phyloP scores from a whole-genome alignment of 164 flowering plant species.

The Stephania yunnanensis region DNA sequence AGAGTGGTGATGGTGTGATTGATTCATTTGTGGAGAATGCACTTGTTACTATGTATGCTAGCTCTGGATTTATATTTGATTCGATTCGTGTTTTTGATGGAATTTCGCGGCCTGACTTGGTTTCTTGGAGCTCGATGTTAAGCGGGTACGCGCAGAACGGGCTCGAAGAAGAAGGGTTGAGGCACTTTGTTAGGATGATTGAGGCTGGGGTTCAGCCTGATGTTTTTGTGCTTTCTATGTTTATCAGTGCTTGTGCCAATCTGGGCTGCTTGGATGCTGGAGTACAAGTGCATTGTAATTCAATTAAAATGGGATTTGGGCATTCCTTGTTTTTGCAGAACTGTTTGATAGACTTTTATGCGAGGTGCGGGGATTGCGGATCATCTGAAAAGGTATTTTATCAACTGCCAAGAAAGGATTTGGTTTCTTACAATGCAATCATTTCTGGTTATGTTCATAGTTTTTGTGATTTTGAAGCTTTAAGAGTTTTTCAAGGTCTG shows the following conservation, averaged over 20 bases:
- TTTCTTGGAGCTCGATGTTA: conserved; percentile 29
- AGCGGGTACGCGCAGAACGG: conserved; percentile 28
- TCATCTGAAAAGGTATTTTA: conserved; percentile 18
- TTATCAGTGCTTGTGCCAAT: conserved; percentile 21
- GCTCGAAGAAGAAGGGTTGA: conserved; percentile 24
- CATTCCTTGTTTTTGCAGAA: conserved; percentile 26
- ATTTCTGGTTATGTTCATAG: conserved; percentile 25
- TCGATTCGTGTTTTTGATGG: conserved; percentile 22
- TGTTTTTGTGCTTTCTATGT: conserved; percentile 21
- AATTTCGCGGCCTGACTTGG: conserved; percentile 24
- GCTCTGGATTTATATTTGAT: conserved; percentile 23
- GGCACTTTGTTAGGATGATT: conserved; percentile 20
- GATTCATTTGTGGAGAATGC: conserved; percentile 33
- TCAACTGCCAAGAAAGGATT: conserved; percentile 19
- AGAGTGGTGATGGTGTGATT: conserved; percentile 10
- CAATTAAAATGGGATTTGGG: conserved; percentile 22
- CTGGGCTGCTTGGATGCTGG: conserved; percentile 23
- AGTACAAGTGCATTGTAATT: conserved; percentile 25
- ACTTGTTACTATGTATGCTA: conserved; percentile 27
- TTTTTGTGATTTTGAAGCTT: conserved; percentile 16
- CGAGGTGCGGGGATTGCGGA: conserved; percentile 24
- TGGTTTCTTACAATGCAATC: conserved; percentile 34
- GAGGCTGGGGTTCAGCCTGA: conserved; percentile 18
- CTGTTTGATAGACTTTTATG: conserved; percentile 29
- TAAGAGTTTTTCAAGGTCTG: conserved; percentile 21